Evolutionary conservation across 2,329 filamentous ascomycete species (phyloP).

Genomic region (Dissoconium aciculare): DNA sequence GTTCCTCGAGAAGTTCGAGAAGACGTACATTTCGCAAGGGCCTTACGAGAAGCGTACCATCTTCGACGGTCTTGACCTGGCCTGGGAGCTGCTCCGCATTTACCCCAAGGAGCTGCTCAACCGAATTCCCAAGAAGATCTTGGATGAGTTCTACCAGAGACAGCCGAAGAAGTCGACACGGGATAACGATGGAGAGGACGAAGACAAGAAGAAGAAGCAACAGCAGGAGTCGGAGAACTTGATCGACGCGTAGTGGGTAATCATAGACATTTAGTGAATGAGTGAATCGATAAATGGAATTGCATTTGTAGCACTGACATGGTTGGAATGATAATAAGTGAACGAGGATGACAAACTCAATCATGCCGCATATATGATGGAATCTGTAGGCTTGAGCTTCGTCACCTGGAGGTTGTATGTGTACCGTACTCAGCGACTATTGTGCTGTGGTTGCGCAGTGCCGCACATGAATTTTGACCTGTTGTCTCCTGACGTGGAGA

Average conservation of each 20-base stretch:
- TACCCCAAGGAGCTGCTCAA: constrained; percentile 98
- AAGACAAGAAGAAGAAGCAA: constrained; percentile 15
- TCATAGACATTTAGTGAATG: too few species aligned
- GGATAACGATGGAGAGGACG: constrained; percentile 29
- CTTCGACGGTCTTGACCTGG: constrained; percentile 85
- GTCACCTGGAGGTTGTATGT: too few species aligned
- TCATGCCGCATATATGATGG: too few species aligned
- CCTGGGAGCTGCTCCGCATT: constrained; percentile 90
- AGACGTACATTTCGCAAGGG: constrained; percentile 82
- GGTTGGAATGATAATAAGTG: too few species aligned
- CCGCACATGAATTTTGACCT: too few species aligned
- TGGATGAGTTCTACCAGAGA: constrained; percentile 38
- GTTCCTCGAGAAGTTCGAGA: constrained; percentile 97
- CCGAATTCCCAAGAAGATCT: constrained; percentile 46
- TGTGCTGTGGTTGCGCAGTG: too few species aligned
- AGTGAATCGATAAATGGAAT: too few species aligned
- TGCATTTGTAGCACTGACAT: too few species aligned
- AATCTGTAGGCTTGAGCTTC: too few species aligned
- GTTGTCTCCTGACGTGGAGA: too few species aligned
- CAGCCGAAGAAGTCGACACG: constrained; percentile 29
- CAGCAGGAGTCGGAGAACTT: constrained; percentile 19
- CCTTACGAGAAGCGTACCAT: constrained; percentile 85
- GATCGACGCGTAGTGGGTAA: constrained; percentile 17
- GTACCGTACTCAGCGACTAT: too few species aligned
- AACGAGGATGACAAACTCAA: too few species aligned